phyloP scores from a whole-genome alignment of 352 stramenopile genomes.

The Phytophthora hibernalis region DNA sequence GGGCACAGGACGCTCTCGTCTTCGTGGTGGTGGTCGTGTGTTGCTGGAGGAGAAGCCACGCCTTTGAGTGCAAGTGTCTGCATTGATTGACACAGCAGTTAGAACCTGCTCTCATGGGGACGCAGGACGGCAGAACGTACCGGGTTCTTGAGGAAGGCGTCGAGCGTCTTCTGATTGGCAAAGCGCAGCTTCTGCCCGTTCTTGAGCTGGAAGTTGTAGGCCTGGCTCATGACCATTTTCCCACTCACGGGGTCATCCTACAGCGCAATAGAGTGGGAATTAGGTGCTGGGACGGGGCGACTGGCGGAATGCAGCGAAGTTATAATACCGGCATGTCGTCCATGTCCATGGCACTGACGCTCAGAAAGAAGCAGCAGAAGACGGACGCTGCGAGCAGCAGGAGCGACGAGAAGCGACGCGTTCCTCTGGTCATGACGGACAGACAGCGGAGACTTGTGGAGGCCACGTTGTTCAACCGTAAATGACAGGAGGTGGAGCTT shows the following conservation, averaged over 20 bases:
- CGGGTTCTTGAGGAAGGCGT: constrained; percentile 60
- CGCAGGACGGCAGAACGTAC: constrained; percentile 25
- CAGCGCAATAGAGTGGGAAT: not conserved
- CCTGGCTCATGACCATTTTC: constrained; percentile 72
- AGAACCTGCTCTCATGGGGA: not conserved
- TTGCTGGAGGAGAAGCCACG: constrained; percentile 37
- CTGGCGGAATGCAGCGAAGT: too few relatives aligned
- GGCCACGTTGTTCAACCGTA: not conserved
- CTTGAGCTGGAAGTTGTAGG: constrained; percentile 66
- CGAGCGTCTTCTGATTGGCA: constrained; percentile 56
- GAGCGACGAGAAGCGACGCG: not conserved
- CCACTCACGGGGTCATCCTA: constrained; percentile 70
- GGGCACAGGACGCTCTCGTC: constrained; percentile 53
- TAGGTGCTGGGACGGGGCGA: not conserved
- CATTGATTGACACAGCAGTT: not conserved
- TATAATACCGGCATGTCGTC: constrained; percentile 67
- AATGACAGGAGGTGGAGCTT: too few relatives aligned
- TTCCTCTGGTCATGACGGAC: constrained; percentile 11
- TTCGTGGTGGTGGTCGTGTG: constrained; percentile 4
- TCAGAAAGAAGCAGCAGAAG: constrained; percentile 4
- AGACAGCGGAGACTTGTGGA: too few relatives aligned
- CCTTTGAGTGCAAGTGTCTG: constrained; percentile 53
- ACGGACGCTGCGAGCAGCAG: constrained; percentile 21
- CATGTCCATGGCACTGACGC: constrained; percentile 38
- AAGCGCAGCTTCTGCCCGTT: constrained; percentile 76